Evolutionary conservation across 176 grass and related monocot genomes (phyloP), one percentile per base, ranked within the genome.

Genomic region (Triticum turgidum): DNA sequence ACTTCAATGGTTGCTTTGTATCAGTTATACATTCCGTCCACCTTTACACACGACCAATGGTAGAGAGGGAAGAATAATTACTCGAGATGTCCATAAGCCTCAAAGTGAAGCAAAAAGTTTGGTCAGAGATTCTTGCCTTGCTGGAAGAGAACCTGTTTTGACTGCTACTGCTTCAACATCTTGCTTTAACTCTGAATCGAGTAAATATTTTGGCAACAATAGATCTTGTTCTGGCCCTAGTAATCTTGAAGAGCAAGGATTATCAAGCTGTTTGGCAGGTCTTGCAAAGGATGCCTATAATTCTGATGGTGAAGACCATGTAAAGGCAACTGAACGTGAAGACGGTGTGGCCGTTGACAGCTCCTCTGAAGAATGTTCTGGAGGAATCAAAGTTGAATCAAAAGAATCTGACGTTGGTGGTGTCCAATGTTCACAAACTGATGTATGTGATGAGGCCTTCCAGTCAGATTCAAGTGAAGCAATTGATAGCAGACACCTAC

Each of bases 41-140:
- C 52, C 58, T 74, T 73, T 84, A 80, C 38, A 65, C 69, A n/a
- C 9, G 33, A 37, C 70, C 24, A 87, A 82, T 77, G 66, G 14
- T 67, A 87, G 29, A 72, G 91, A 52, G 12, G 82, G 61, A 78
- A 71, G 65, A 45, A 66, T 22, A 59, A 39, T 65, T 51, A 79
- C 12, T 74, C 21, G 12, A 61, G 72, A 79, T 65, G 63, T 76
- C 35, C 12, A 1, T 80, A 79, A 64, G 45, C 83, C 77, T 79
- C 83, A 90, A 69, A 69, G 34, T 82, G 80, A 89, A 65, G 85
- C 45, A 20, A 22, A 65, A 84, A 79, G 80, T 76, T 63, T 67
- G 59, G 24, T 79, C n/a, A 69, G 82, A 39, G 83, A 82, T 65
- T 32, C 34, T 72, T 9, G 20, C 64, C 20, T 25, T 68, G 18